phyloP scores from a whole-genome alignment of 2,329 filamentous ascomycete genomes.

The Westerdykella aurantiaca region DNA sequence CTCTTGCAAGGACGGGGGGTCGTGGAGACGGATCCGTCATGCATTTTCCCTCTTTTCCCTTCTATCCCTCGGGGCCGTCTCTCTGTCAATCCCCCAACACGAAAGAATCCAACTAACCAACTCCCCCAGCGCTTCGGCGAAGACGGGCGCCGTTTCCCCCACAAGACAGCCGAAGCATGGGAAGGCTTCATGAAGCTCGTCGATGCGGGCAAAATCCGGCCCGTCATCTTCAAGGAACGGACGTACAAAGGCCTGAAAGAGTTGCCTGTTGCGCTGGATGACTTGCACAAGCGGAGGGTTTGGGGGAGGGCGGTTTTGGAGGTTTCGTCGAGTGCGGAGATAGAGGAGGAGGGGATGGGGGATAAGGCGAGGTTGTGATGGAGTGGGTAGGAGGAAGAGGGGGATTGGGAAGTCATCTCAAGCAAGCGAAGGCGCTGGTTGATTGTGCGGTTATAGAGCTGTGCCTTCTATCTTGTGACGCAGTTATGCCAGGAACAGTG shows the following conservation, averaged over 20 bases:
- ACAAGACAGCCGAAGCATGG: conserved; percentile 48
- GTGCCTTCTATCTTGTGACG: too few species aligned
- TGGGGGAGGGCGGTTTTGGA: conserved; percentile 55
- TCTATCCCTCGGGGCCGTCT: too few species aligned
- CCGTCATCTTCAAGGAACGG: conserved; percentile 45
- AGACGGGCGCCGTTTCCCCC: conserved; percentile 46
- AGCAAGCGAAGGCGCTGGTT: too few species aligned
- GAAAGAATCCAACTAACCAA: background rate
- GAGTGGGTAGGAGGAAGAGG: too few species aligned
- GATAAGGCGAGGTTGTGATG: too few species aligned
- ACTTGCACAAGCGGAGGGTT: conserved; percentile 46
- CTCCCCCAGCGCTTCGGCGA: conserved; percentile 50
- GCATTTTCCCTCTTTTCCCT: too few species aligned
- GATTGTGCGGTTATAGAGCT: too few species aligned
- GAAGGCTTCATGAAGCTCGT: conserved; percentile 47
- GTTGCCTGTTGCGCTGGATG: conserved; percentile 47
- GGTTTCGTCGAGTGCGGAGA: conserved; percentile 27
- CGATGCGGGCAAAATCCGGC: conserved; percentile 44
- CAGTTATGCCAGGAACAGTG: too few species aligned
- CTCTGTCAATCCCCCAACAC: too few species aligned
- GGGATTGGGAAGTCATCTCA: too few species aligned
- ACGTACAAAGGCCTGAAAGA: conserved; percentile 48
- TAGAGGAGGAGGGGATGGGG: background rate
- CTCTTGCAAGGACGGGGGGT: background rate
- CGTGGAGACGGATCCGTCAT: background rate